Evolutionary conservation across 129 eudicot genomes (phyloP).

Genomic region (Scalesia atractyloides): DNA sequence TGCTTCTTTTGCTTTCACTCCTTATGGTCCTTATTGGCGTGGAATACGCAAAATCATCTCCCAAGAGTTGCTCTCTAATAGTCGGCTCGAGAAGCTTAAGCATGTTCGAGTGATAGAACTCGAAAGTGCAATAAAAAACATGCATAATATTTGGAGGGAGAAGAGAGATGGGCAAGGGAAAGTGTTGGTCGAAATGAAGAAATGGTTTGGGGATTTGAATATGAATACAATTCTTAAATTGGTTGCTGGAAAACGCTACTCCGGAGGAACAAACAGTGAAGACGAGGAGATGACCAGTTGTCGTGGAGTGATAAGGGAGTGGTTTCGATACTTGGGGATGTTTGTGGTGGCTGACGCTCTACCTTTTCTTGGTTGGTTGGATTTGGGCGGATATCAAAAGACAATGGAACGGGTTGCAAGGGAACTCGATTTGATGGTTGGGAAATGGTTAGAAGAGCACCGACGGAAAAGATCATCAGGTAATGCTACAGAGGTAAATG

Average conservation of each 20-base stretch:
- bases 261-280: not conserved
- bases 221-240: slow-evolving; percentile 22
- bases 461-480: not conserved
- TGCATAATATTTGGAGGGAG: slow-evolving; percentile 19
- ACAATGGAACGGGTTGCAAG: slow-evolving; percentile 15
- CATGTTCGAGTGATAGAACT: slow-evolving; percentile 13
- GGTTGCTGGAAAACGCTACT: slow-evolving; percentile 29
- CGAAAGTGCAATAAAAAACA: not conserved
- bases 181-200: slow-evolving; percentile 40
- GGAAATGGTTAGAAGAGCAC: slow-evolving; percentile 32
- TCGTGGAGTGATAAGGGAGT: slow-evolving; percentile 18
- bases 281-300: slow-evolving; percentile 9
- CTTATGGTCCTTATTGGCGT: slow-evolving; percentile 45
- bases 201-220: slow-evolving; percentile 33
- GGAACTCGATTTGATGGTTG: slow-evolving; percentile 23
- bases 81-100: slow-evolving; percentile 21
- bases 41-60: slow-evolving; percentile 29
- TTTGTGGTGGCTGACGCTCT: slow-evolving; percentile 24
- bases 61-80: slow-evolving; percentile 29
- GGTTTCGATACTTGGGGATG: slow-evolving; percentile 21
- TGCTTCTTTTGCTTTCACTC: slow-evolving; percentile 15
- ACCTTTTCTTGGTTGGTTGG: slow-evolving; percentile 40
- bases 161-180: not conserved
- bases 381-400: slow-evolving; percentile 31
- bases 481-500: not conserved